Conservation (phyloP, 345 rosid genomes). For the Populus pruinosa region DNA sequence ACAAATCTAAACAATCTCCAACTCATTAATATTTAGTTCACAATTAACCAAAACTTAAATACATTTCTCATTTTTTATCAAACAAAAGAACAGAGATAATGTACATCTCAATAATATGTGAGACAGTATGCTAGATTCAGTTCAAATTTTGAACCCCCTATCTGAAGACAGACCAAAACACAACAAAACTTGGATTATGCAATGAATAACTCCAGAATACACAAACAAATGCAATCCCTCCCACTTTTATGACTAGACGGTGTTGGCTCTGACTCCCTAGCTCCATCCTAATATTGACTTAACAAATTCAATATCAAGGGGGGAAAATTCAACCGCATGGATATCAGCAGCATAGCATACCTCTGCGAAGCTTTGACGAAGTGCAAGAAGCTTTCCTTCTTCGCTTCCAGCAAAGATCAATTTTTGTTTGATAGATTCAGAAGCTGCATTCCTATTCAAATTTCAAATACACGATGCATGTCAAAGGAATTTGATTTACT, state of each 20-base stretch:
- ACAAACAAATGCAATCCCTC: not conserved
- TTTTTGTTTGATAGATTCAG: conserved; percentile 78
- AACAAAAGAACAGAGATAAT: not conserved
- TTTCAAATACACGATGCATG: conserved; percentile 6
- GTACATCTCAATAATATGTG: not conserved
- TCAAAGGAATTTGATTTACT: not conserved
- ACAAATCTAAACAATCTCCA: not conserved
- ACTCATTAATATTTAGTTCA: not conserved
- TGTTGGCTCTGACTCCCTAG: not conserved
- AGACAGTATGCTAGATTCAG: not conserved
- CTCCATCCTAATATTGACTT: not conserved
- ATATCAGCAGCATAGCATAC: conserved; percentile 40
- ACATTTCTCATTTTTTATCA: not conserved
- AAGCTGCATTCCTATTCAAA: conserved; percentile 73
- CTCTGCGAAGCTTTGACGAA: conserved; percentile 89
- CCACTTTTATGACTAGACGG: no score
- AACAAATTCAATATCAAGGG: not conserved
- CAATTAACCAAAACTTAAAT: not conserved
- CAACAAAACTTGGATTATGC: not conserved
- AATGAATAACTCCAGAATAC: not conserved
- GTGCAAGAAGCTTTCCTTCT: conserved; percentile 90
- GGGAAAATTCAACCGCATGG: not conserved
- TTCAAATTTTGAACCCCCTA: not conserved
- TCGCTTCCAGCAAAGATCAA: conserved; percentile 87
- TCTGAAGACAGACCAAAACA: not conserved